Evolutionary conservation across 2,329 filamentous ascomycete genomes (phyloP), one percentile per base, ranked within the genome.

Genomic region (Pestalotiopsis fici): DNA sequence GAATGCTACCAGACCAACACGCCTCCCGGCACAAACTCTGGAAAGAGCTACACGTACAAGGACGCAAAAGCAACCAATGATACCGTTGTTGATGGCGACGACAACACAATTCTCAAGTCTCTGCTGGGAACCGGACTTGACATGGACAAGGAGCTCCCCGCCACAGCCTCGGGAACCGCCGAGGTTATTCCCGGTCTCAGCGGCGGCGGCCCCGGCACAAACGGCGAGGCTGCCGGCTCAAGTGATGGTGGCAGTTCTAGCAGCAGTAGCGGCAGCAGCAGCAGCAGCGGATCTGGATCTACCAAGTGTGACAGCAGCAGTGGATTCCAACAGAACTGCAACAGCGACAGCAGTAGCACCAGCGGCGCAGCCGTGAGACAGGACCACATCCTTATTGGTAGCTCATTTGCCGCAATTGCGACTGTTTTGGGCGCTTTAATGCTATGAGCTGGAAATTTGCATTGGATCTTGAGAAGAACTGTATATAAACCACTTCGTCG

Each of bases 61-160:
- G 83, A 88, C 74, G 74, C 78, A 25, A 79, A 80, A 0, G 93
- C 86, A 66, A 91, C 92, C 67, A 95, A 97, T 82, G 83, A 91
- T 79, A 93, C 93, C 1, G 87, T 98, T 67, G 82, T 90, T 64
- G 90, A 97, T 75, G 90, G 91, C 71, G 83, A 95, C 79, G 90
- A 94, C 77, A 78, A 84, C 63, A 96, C 94, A 62, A 83, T 94
- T 13, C 86, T 99, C 35, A 91, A 89, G 71, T 96, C 93, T 27
- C 88, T 98, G 70, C 82, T 90, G 65, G 95, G 90, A n/a, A 93
- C 92, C 1, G 96, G 96, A 64, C 86, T 91, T 55, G 86, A 98
- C 76, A 93, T 91, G 87, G 78, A 86, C 66, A 76, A 75, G 64
- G 76, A 75, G 47, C 70, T 73, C 56, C 70, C 76, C 4, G 79